A percentile compares a stretch with the other conserved stretches of the same genome.
Evolutionary conservation across 345 rosid genomes (phyloP).

Genomic region (Erodium maritimum): DNA sequence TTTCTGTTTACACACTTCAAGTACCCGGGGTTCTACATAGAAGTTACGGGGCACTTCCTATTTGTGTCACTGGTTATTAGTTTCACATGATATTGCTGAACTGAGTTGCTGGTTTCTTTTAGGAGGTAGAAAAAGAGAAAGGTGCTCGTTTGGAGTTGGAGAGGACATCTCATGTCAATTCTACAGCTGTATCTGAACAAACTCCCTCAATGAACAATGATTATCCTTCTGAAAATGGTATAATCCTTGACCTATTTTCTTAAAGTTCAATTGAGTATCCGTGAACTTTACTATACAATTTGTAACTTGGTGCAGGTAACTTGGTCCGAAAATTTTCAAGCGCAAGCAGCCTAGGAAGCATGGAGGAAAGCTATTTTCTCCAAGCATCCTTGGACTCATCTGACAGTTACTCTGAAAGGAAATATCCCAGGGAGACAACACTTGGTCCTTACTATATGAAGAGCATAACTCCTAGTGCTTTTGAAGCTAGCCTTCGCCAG

Average conservation of each 20-base stretch:
- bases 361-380: constrained; percentile 94
- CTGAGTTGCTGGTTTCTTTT: constrained; percentile 12
- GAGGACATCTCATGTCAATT: constrained; percentile 43
- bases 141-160: constrained; percentile 78
- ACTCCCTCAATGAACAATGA: constrained; percentile 40
- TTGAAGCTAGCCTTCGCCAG: constrained; percentile 89
- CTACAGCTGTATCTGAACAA: constrained; percentile 46
- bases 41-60: neutral
- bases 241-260: constrained; percentile 3
- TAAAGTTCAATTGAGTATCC: constrained; percentile 4
- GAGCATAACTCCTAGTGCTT: constrained; percentile 89
- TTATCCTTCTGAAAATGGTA: constrained; percentile 69
- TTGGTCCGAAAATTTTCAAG: constrained; percentile 67
- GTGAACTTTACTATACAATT: constrained; percentile 7
- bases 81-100: neutral
- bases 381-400: constrained; percentile 90
- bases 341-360: constrained; percentile 79
- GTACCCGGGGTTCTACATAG: neutral
- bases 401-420: constrained; percentile 63
- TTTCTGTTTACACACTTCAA: neutral
- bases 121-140: constrained; percentile 91
- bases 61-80: constrained; percentile 1
- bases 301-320: constrained; percentile 36
- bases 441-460: constrained; percentile 79
- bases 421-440: constrained; percentile 48